Evolutionary conservation across 495 filamentous ascomycete species (phyloP).

Genomic region (Pseudoneurospora amorphoporcata): DNA sequence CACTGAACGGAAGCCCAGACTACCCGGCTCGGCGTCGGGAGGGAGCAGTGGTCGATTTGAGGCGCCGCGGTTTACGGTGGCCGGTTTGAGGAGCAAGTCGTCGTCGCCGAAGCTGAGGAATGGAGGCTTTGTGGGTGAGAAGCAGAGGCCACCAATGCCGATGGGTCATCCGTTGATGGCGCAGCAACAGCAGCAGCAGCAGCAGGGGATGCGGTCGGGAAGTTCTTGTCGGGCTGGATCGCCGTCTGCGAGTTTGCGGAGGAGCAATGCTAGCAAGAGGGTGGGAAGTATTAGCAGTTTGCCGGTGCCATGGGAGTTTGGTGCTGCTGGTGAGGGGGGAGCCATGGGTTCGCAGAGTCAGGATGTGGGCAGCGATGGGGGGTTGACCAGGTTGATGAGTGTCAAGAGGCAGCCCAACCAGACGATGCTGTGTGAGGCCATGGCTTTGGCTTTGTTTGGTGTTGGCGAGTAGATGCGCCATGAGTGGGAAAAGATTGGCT

Average conservation of each 20-base stretch:
- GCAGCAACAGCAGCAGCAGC: neutral
- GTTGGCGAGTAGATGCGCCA: conserved; percentile 8
- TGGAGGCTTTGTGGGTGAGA: neutral
- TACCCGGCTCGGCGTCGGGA: neutral
- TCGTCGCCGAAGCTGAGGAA: conserved; percentile 1
- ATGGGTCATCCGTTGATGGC: conserved; percentile 1
- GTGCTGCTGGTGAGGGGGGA: neutral
- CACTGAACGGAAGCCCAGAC: neutral
- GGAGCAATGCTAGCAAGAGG: conserved; percentile 10
- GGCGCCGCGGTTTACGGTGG: conserved; percentile 14
- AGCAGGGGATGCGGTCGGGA: neutral
- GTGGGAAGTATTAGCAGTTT: neutral
- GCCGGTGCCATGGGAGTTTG: neutral
- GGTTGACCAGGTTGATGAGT: conserved; percentile 19
- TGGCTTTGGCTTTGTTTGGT: conserved; percentile 22
- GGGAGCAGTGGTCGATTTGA: conserved; percentile 13
- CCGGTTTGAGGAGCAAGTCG: neutral
- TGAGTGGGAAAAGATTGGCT: neutral
- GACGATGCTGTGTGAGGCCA: conserved; percentile 20
- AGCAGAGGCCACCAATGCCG: neutral
- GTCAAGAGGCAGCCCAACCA: conserved; percentile 15
- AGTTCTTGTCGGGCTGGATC: neutral
- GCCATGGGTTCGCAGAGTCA: neutral
- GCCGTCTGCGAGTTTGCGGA: conserved; percentile 1
- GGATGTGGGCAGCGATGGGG: conserved; percentile 7